A percentile compares a stretch with the other conserved stretches of the same genome.
Evolutionary conservation across 2,329 filamentous ascomycete species (phyloP).

Genomic region (Aspergillus neotritici): DNA sequence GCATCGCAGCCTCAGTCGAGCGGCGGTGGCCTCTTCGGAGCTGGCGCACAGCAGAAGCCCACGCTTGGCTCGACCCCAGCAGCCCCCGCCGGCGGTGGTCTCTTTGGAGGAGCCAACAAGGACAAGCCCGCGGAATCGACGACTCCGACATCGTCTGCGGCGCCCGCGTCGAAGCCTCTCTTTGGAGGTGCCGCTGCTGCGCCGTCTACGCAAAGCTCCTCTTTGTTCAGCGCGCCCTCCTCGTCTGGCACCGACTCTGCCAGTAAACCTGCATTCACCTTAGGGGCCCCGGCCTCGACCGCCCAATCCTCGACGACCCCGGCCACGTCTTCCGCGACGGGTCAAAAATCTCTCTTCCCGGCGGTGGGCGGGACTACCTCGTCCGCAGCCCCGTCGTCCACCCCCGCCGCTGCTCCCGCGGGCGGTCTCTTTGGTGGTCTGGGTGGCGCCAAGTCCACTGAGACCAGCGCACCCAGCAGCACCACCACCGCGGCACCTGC

Average conservation of each 20-base stretch:
- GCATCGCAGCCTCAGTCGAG: slow-evolving; percentile 20
- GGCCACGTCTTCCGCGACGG: slow-evolving; percentile 26
- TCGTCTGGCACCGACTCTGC: slow-evolving; percentile 20
- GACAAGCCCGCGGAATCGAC: slow-evolving; percentile 27
- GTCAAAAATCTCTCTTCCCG: slow-evolving; percentile 33
- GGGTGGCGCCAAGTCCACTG: slow-evolving; percentile 25
- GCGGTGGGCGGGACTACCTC: slow-evolving; percentile 24
- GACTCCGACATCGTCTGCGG: slow-evolving; percentile 21
- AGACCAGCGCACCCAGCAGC: slow-evolving; percentile 23
- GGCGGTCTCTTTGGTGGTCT: slow-evolving; percentile 25
- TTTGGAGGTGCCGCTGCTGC: slow-evolving; percentile 20
- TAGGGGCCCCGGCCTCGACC: slow-evolving; percentile 16
- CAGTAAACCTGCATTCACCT: slow-evolving; percentile 24
- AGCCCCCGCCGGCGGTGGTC: slow-evolving; percentile 8
- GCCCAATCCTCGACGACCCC: slow-evolving; percentile 20
- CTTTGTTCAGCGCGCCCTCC: slow-evolving; percentile 26
- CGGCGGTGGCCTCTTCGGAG: slow-evolving; percentile 26
- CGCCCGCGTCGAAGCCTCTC: slow-evolving; percentile 22
- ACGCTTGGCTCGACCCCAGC: slow-evolving; percentile 22
- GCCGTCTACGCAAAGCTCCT: slow-evolving; percentile 19
- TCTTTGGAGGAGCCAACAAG: slow-evolving; percentile 23
- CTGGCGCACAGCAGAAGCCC: slow-evolving; percentile 22
- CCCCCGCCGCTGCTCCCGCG: slow-evolving; percentile 26
- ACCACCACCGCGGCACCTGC: slow-evolving; percentile 26
- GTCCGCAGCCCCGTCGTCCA: slow-evolving; percentile 27